Conservation (phyloP, 2,329 filamentous ascomycete species). For the Colletotrichum lini region DNA sequence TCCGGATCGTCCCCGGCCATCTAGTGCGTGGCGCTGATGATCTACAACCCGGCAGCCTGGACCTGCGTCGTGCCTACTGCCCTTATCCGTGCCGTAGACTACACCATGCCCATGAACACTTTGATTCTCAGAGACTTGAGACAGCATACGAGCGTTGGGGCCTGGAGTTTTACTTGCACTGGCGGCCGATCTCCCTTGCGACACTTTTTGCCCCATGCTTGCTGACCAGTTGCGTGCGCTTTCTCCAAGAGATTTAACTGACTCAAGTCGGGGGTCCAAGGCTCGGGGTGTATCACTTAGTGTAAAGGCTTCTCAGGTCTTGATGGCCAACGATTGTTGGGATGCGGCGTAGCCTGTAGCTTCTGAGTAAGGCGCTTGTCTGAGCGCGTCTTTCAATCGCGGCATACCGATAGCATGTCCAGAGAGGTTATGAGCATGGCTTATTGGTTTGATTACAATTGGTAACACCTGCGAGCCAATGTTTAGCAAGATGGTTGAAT, state of each 20-base stretch:
- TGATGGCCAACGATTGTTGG: too few species aligned
- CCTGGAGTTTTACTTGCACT: not conserved
- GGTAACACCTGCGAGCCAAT: too few species aligned
- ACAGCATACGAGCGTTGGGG: not conserved
- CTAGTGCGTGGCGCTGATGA: not conserved
- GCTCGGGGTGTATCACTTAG: too few species aligned
- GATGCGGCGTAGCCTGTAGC: too few species aligned
- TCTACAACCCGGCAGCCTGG: not conserved
- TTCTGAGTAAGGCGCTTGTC: too few species aligned
- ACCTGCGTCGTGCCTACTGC: not conserved
- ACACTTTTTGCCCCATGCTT: not conserved
- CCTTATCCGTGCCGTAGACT: not conserved
- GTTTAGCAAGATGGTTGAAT: too few species aligned
- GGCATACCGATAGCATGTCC: too few species aligned
- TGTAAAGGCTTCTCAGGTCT: too few species aligned
- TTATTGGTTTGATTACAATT: too few species aligned
- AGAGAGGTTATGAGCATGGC: too few species aligned
- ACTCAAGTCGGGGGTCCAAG: not conserved
- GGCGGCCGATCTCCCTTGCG: not conserved
- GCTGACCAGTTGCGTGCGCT: not conserved
- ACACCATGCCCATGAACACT: not conserved
- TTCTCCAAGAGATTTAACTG: not conserved
- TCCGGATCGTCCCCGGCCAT: not conserved
- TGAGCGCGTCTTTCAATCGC: too few species aligned
- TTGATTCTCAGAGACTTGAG: not conserved